Conservation (phyloP, 306 rosid genomes). For the Calophaca sinica region DNA sequence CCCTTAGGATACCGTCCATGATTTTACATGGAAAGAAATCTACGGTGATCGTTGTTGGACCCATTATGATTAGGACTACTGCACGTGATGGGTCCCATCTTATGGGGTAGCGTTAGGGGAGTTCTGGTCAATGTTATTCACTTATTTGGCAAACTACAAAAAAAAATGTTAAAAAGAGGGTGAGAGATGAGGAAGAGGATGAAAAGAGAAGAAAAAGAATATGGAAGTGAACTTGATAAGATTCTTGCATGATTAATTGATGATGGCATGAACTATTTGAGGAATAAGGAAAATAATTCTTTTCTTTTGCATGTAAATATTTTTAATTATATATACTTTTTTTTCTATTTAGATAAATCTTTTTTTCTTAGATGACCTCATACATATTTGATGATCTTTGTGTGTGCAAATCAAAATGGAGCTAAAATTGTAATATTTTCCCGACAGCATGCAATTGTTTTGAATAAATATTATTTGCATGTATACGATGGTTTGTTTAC, state of each 20-base stretch:
- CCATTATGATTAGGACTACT: slow-evolving; percentile 33
- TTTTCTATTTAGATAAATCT: slow-evolving; percentile 14
- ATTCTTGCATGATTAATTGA: slow-evolving; percentile 46
- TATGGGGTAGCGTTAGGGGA: slow-evolving; percentile 20
- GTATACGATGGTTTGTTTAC: neutral
- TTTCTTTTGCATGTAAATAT: neutral
- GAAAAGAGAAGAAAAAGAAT: neutral
- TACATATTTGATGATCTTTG: slow-evolving; percentile 20
- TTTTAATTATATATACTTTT: neutral
- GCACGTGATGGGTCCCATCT: slow-evolving; percentile 57
- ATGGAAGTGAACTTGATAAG: slow-evolving; percentile 43
- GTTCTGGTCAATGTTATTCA: slow-evolving; percentile 45
- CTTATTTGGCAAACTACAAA: slow-evolving; percentile 38
- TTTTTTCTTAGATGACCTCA: neutral
- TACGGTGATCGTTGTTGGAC: slow-evolving; percentile 50
- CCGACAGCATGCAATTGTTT: slow-evolving; percentile 15
- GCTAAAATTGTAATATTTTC: slow-evolving; percentile 18
- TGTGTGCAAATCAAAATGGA: neutral
- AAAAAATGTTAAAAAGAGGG: neutral
- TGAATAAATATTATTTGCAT: slow-evolving; percentile 36
- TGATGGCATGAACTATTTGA: slow-evolving; percentile 34
- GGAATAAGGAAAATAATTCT: slow-evolving; percentile 33
- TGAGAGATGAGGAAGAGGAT: slow-evolving; percentile 35
- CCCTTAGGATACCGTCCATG: slow-evolving; percentile 38
- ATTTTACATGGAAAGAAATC: slow-evolving; percentile 33